Conservation (phyloP, 768 basidiomycete species). For the Paxillus involutus region DNA sequence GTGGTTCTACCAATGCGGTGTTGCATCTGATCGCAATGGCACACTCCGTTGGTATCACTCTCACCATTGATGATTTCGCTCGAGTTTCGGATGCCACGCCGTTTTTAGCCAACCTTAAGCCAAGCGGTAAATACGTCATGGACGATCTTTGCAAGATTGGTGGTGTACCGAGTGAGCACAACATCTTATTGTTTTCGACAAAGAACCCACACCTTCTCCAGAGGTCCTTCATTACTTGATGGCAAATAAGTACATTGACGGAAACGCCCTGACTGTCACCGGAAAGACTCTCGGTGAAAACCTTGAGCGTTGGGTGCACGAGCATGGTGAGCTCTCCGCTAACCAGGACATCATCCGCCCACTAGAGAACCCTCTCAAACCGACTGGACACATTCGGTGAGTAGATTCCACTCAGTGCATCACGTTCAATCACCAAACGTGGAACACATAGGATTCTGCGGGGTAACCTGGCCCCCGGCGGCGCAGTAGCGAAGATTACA, state of each 20-base stretch:
- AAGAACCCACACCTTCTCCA: conserved; percentile 27
- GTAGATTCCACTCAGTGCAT: conserved; percentile 6
- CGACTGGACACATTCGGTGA: conserved; percentile 86
- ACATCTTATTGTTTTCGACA: neutral
- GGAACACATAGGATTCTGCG: conserved; percentile 66
- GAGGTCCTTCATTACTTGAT: conserved; percentile 85
- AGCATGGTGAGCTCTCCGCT: conserved; percentile 70
- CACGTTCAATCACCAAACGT: conserved; percentile 1
- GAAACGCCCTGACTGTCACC: conserved; percentile 88
- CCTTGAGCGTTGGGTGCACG: conserved; percentile 82
- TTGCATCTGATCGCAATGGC: conserved; percentile 97
- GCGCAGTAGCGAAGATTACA: conserved; percentile 96
- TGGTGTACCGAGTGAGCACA: conserved; percentile 84
- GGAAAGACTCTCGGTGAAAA: conserved; percentile 91
- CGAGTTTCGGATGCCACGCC: conserved; percentile 88
- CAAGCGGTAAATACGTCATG: conserved; percentile 98
- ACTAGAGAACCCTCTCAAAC: conserved; percentile 83
- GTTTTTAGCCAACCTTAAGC: conserved; percentile 95
- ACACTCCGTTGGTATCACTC: conserved; percentile 87
- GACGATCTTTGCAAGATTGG: conserved; percentile 95
- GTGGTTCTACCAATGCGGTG: conserved; percentile 97
- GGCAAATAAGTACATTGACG: conserved; percentile 87
- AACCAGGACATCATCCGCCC: conserved; percentile 87
- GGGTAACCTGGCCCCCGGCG: conserved; percentile 91
- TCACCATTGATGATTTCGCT: conserved; percentile 93